Percentiles rank a stretch among this genome's conserved stretches.
phyloP scores from a whole-genome alignment of 805 yeast genomes.

The Huiozyma naganishii region DNA sequence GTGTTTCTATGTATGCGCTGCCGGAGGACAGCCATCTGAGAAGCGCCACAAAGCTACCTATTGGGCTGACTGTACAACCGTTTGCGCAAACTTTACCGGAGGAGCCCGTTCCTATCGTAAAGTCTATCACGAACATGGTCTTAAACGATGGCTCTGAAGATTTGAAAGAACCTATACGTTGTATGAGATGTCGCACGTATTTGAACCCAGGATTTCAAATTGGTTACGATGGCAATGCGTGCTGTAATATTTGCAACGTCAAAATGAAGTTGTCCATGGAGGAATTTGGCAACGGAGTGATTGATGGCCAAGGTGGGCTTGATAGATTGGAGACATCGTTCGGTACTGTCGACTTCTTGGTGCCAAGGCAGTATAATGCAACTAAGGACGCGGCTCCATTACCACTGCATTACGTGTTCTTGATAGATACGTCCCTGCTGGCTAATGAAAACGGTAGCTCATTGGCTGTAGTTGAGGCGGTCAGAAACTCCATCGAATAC shows the following conservation, averaged over 20 bases:
- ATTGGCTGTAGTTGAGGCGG: conserved; percentile 53
- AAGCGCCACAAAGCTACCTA: conserved; percentile 60
- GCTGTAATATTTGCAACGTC: conserved; percentile 81
- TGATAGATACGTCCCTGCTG: conserved; percentile 59
- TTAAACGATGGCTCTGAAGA: conserved; percentile 23
- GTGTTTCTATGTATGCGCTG: conserved; percentile 71
- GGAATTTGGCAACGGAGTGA: conserved; percentile 53
- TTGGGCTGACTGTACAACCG: conserved; percentile 75
- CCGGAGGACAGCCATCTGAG: conserved; percentile 68
- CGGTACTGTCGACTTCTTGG: conserved; percentile 80
- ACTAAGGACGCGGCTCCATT: conserved; percentile 31
- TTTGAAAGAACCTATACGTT: conserved; percentile 55
- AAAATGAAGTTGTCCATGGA: conserved; percentile 59
- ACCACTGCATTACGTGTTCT: conserved; percentile 59
- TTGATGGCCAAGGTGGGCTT: conserved; percentile 46
- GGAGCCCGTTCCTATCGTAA: conserved; percentile 45
- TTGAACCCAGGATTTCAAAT: conserved; percentile 72
- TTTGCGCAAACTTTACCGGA: conserved; percentile 56
- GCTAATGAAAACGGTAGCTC: conserved; percentile 47
- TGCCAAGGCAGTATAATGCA: conserved; percentile 61
- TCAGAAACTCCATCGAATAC: conserved; percentile 41
- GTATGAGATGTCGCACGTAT: conserved; percentile 85
- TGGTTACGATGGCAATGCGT: conserved; percentile 48
- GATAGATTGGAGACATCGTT: conserved; percentile 45
- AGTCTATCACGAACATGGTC: neutral